These are phyloP conservation scores for Penicillium sp. DNA, from an alignment of 2,329 filamentous ascomycete species.

Conservation along the genomic window DNA sequence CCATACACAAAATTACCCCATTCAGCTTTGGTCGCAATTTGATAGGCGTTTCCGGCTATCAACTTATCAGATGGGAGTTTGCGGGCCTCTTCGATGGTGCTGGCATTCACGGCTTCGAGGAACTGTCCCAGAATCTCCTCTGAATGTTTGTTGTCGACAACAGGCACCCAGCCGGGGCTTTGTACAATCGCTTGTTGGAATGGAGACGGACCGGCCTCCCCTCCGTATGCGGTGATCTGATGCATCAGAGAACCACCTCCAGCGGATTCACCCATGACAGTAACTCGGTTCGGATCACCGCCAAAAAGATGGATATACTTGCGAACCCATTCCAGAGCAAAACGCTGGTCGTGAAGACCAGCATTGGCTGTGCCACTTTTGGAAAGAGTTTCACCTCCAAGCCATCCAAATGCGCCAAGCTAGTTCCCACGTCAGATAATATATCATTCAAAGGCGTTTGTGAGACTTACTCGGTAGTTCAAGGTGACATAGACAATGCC, in stretches of 20 bases:
- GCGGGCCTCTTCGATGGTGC: conserved; percentile 42
- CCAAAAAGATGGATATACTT: conserved; percentile 52
- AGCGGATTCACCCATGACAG: conserved; percentile 43
- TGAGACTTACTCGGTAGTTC: conserved; percentile 41
- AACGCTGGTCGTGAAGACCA: conserved; percentile 50
- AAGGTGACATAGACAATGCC: conserved; percentile 46
- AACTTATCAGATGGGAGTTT: conserved; percentile 37
- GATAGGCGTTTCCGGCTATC: conserved; percentile 42
- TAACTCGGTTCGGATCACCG: conserved; percentile 48
- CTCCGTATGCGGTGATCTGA: conserved; percentile 31
- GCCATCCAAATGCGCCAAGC: conserved; percentile 47
- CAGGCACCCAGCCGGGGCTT: conserved; percentile 39
- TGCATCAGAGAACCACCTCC: conserved; percentile 52
- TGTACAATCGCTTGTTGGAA: conserved; percentile 43
- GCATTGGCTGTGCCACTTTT: conserved; percentile 45
- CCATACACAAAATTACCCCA: conserved; percentile 44
- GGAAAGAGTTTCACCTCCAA: conserved; percentile 43
- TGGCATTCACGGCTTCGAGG: conserved; percentile 40
- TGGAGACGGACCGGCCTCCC: conserved; percentile 6
- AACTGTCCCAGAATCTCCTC: conserved; percentile 39
- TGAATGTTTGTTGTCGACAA: conserved; percentile 31
- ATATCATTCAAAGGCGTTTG: background rate
- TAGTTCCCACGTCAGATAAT: conserved; percentile 11
- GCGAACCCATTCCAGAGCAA: conserved; percentile 55
- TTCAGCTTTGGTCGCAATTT: conserved; percentile 32